Percentiles rank a stretch among this genome's conserved stretches.
Evolutionary conservation across 192 early-diverging fungal genomes (phyloP).

Genomic region (Phlyctochytrium arcticum): DNA sequence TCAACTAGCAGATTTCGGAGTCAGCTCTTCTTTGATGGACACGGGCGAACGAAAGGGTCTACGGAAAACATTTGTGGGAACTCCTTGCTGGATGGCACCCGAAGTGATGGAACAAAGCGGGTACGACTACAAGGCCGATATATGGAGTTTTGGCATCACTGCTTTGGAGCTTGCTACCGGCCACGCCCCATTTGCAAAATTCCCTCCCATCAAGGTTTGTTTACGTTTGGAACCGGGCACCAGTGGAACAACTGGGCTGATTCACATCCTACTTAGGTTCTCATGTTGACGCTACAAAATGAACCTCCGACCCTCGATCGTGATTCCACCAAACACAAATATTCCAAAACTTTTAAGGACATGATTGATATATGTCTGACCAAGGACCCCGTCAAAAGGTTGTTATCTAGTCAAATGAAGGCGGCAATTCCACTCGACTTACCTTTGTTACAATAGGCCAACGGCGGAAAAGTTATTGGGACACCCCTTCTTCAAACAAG

Average conservation of each 20-base stretch:
- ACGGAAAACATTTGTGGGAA: conserved; percentile 62
- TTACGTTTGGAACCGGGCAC: too few relatives aligned
- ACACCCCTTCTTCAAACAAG: conserved; percentile 74
- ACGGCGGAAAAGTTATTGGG: conserved; percentile 69
- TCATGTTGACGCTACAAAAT: conserved; percentile 84
- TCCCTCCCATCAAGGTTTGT: conserved; percentile 74
- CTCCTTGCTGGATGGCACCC: conserved; percentile 59
- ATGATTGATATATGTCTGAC: conserved; percentile 80
- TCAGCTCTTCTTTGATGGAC: conserved; percentile 46
- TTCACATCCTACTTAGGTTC: conserved; percentile 46
- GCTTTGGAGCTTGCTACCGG: conserved; percentile 80
- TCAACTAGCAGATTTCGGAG: conserved; percentile 63
- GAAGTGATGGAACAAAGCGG: conserved; percentile 91
- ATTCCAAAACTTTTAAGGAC: conserved; percentile 75
- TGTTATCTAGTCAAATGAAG: not conserved
- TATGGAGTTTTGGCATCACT: conserved; percentile 91
- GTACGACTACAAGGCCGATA: conserved; percentile 87
- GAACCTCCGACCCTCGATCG: conserved; percentile 82
- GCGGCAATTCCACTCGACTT: not conserved
- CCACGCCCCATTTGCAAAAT: conserved; percentile 85
- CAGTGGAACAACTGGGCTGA: too few relatives aligned
- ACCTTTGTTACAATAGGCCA: conserved; percentile 48
- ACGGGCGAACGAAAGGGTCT: conserved; percentile 47
- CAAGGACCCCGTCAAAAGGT: conserved; percentile 70
- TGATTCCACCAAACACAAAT: conserved; percentile 69